Evolutionary conservation across 139 green algal genomes (phyloP), one percentile per base, ranked within the genome.

Genomic region (Eudorina sp.): DNA sequence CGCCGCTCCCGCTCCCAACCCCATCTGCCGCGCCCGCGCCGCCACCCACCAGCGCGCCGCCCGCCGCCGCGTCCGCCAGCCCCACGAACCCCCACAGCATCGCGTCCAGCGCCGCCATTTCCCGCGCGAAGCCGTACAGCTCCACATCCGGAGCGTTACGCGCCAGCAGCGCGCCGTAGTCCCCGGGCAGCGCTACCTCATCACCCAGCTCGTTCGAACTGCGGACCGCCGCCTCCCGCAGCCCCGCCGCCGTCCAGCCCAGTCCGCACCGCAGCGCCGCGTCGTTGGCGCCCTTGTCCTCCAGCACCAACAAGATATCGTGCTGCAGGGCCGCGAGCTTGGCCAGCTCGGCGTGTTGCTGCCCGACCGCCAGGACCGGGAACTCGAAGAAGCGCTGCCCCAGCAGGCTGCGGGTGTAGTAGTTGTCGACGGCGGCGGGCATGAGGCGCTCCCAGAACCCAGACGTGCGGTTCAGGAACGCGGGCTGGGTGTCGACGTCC

Each of bases 361-460:
- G 40, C 23, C n/a, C 40, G 25, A 89, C 51, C 14, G 68, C 53
- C 31, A 48, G 38, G 53, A 89, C 38, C 4, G 89, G 78, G 51
- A 79, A 84, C 83, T 88, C 83, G 53, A 89, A 91, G 80, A 88
- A 91, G 40, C 80, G 87, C n/a, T 72, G 34, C 1, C 87, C 87
- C 79, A 91, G 53, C 79, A 91, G 58, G 14, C 60, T 82, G 76
- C 90, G 82, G 21, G 86, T 90, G 86, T 89, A 93, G 66, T 93
- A 93, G 86, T 93, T 93, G 86, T 93, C 91, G 14, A 91, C 90
- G 64, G 48, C 90, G 3, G 86, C 86, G 9, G 90, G 90, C 75
- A 93, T 41, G 38, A 93, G 68, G 0, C 82, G 81, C 84, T 93
- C 90, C 90, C 90, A 93, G 76, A 93, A 93, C 38, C 82, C 83